Evolutionary conservation across 345 rosid species (phyloP).

Genomic region (Ricinus communis): DNA sequence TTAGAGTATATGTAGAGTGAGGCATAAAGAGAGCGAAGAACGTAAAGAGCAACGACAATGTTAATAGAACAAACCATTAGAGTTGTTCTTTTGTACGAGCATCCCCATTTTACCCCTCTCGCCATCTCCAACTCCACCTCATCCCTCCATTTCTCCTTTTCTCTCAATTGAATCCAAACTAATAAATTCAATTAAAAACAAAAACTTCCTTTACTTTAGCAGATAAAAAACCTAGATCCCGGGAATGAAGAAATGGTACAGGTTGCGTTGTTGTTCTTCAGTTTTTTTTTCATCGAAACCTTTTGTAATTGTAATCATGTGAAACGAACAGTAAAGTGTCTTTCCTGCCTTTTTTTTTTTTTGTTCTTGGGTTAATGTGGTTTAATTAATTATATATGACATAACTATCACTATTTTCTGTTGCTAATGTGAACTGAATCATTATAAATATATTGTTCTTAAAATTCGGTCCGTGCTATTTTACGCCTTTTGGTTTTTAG

Average conservation of each 20-base stretch:
- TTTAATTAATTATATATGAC: no score
- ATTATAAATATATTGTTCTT: no score
- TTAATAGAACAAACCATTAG: conserved; percentile 79
- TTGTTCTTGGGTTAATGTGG: neutral
- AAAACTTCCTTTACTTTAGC: neutral
- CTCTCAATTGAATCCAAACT: neutral
- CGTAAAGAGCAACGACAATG: conserved; percentile 88
- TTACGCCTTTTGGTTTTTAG: no score
- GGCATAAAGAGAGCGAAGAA: conserved; percentile 77
- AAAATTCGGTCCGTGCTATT: no score
- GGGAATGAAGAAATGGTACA: neutral
- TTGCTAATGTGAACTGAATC: no score
- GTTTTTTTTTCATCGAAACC: neutral
- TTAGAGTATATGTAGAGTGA: conserved; percentile 71
- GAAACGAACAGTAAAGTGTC: conserved; percentile 3
- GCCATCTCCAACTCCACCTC: conserved; percentile 31
- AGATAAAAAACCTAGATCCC: neutral
- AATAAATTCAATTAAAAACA: no score
- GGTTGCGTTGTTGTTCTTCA: neutral
- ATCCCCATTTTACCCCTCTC: conserved; percentile 45
- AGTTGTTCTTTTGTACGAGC: conserved; percentile 73
- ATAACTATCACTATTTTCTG: no score
- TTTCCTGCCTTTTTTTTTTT: neutral
- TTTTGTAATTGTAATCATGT: neutral
- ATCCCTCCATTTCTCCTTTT: conserved; percentile 23